Evolutionary conservation across 1,284 basidiomycete genomes (phyloP), one percentile per base, ranked within the genome.

Genomic region (Taiwanofungus camphoratus): DNA sequence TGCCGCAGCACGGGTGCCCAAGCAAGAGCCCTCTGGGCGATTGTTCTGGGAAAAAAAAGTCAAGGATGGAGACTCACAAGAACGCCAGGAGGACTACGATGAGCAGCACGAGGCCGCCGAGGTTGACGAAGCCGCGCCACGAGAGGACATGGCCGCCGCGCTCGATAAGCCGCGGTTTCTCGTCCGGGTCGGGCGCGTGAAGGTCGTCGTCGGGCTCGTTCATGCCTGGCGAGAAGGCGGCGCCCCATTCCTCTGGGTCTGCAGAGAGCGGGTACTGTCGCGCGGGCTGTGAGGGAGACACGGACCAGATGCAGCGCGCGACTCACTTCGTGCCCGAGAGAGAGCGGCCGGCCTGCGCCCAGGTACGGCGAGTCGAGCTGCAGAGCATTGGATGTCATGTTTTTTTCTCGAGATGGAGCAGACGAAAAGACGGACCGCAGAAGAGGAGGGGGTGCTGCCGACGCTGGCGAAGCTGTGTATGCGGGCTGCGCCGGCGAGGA

Each of bases 161-260:
- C 22, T 60, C 53, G 19, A 56, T 52, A 23, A 38, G 16, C 22
- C 39, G 18, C 19, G 15, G 29, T 18, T 39, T 42, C 20, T 53
- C 53, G 11, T 36, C 42, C 13, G 58, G 50, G 27, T 64, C 64
- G 1, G 65, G 65, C 22, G 50, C 46, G 51, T 66, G 64, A 3
- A 66, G 53, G 15, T 58, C 54, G 49, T 66, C 65, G 49, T 66
- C 65, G 4, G 56, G 52, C 39, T 66, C 64, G 40, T 62, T 61
- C 41, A 52, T 45, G 36, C 63, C 58, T 6, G 52, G 56, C 6
- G 57, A 53, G 36, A 64, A 52, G 52, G 62, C 45, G 4, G 55
- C 37, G 26, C 56, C 58, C 60, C 61, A 63, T 44, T 51, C 51
- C 20, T 55, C 48, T 3, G 55, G 54, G 48, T 63, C 61, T 30